Evolutionary conservation across 345 rosid genomes (phyloP), one percentile per base, ranked within the genome.

Genomic region (Jatropha curcas): DNA sequence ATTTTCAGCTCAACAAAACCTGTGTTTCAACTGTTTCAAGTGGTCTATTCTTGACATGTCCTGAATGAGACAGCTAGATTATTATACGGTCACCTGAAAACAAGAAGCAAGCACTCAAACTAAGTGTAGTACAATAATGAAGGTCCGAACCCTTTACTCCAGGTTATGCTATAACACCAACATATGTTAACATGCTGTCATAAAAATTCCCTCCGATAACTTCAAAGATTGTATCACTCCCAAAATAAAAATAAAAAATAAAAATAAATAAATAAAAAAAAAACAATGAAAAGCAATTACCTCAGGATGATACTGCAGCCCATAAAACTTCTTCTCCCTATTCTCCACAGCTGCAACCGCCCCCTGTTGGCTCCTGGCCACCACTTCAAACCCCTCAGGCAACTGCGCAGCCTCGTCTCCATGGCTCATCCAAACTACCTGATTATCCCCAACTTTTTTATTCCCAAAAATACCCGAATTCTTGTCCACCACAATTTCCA

Each of bases 351-450:
- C 97, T 1, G 99, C 99, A 58, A 95, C 87, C 11, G 83, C 82
- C 8, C 98, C 98, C 65, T 95, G 92, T 46, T 86, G 81, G 56
- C 98, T 95, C 81, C 86, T 79, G 0, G 86, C 98, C 68, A 87
- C 94, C 22, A 89, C 82, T 65, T 87, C 87, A 71, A 95, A 95
- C 68, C 97, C 98, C 4, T 85, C 70, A 24, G 98, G 98, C 76
- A 95, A 74, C 53, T 72, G 63, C 3, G 71, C 85, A 7, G 90
- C 96, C 86, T 95, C 99, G 65, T 91, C 99, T 0, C 98, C 99
- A 71, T 92, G 99, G 53, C 99, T 95, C 99, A 92, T 95, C 99
- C 98, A 95, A 60, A 89, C 99, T 16, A 84, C 85, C 82, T 92
- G 93, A 75, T 61, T 83, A 41, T 95, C 90, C 65, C 94, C 98